These are phyloP conservation scores for Nemania serpens DNA, from an alignment of 2,329 filamentous ascomycete genomes.

Conservation along the genomic window DNA sequence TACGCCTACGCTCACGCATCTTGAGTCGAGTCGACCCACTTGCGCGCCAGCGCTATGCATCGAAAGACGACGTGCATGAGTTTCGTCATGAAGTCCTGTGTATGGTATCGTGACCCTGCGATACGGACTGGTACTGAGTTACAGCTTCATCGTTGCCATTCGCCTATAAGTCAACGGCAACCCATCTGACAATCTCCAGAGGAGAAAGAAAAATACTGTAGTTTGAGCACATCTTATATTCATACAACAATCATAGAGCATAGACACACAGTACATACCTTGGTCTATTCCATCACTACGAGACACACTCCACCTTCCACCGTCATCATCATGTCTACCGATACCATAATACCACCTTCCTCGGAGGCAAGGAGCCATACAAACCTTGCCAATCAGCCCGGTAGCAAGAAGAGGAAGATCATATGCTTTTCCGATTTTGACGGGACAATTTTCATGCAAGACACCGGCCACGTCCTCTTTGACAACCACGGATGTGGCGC, in stretches of 20 bases:
- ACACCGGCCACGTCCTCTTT: slow-evolving; percentile 71
- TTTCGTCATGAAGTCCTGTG: neutral
- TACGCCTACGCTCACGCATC: neutral
- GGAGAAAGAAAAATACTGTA: neutral
- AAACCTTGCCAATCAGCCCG: slow-evolving; percentile 34
- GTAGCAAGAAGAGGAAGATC: slow-evolving; percentile 58
- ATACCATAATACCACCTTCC: slow-evolving; percentile 42
- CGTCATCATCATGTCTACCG: slow-evolving; percentile 45
- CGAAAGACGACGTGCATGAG: neutral
- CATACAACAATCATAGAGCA: neutral
- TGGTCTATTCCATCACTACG: neutral
- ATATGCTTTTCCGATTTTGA: slow-evolving; percentile 70
- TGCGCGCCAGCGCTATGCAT: neutral
- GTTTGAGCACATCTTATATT: neutral
- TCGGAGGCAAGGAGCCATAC: slow-evolving; percentile 38
- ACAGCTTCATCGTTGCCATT: neutral
- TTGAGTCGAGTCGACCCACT: neutral
- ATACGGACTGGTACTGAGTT: neutral
- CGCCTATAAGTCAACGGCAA: slow-evolving; percentile 11
- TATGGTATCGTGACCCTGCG: slow-evolving; percentile 6
- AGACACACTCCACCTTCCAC: neutral
- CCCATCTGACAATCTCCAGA: neutral
- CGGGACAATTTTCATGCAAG: slow-evolving; percentile 74
- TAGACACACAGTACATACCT: neutral
- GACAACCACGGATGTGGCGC: slow-evolving; percentile 67